Conservation (phyloP, 2,329 filamentous ascomycete species). For the Verruconis gallopava region DNA sequence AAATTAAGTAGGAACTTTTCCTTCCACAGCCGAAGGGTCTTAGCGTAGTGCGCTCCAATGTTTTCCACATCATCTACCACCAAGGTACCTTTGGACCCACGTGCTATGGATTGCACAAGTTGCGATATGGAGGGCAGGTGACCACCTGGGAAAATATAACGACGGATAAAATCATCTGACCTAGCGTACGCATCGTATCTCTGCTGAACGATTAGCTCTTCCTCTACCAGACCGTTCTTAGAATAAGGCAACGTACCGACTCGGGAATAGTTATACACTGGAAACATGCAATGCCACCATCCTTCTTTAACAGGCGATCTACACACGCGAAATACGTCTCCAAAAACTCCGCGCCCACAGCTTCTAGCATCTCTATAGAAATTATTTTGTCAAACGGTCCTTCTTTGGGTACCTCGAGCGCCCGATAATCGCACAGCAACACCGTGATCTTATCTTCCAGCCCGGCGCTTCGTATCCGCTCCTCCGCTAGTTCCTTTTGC, state of each 20-base stretch:
- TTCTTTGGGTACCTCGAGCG: slow-evolving; percentile 38
- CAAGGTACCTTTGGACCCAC: slow-evolving; percentile 47
- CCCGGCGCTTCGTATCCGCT: slow-evolving; percentile 48
- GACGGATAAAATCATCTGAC: slow-evolving; percentile 60
- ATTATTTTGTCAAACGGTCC: slow-evolving; percentile 55
- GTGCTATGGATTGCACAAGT: slow-evolving; percentile 48
- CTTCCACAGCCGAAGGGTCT: slow-evolving; percentile 54
- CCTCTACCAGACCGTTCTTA: not conserved
- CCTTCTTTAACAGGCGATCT: slow-evolving; percentile 49
- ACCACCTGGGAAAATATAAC: slow-evolving; percentile 69
- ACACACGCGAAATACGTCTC: slow-evolving; percentile 55
- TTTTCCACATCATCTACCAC: slow-evolving; percentile 57
- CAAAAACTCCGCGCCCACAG: slow-evolving; percentile 55
- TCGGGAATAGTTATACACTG: slow-evolving; percentile 71
- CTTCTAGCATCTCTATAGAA: slow-evolving; percentile 68
- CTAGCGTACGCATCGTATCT: slow-evolving; percentile 53
- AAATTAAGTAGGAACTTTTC: slow-evolving; percentile 54
- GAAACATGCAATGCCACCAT: slow-evolving; percentile 56
- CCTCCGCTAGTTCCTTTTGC: slow-evolving; percentile 55
- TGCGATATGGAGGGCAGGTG: slow-evolving; percentile 57
- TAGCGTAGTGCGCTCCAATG: slow-evolving; percentile 61
- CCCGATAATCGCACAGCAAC: slow-evolving; percentile 55
- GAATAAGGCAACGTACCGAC: slow-evolving; percentile 19
- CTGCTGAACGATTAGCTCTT: slow-evolving; percentile 7
- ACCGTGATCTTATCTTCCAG: slow-evolving; percentile 50